These are phyloP conservation scores for Lichtheimia corymbifera DNA, from an alignment of 371 early-diverging fungal species.

Conservation along the genomic window DNA sequence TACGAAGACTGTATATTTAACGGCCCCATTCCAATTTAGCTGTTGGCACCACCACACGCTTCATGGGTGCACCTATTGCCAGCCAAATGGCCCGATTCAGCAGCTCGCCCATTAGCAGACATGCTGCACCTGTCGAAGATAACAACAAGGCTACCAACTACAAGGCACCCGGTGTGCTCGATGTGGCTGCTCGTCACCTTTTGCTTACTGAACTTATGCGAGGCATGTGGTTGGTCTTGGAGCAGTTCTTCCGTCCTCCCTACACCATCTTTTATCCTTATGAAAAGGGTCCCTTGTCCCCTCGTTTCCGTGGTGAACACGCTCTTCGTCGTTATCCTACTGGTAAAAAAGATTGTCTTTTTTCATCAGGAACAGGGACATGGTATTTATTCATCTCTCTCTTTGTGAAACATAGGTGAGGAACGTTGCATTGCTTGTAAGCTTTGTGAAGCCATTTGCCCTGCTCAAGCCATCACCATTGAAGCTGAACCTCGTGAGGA, in stretches of 20 bases:
- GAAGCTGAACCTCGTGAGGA: constrained; percentile 97
- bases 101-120: constrained; percentile 28
- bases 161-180: constrained; percentile 57
- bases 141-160: constrained; percentile 20
- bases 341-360: constrained; percentile 49
- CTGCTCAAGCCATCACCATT: constrained; percentile 98
- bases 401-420: constrained; percentile 66
- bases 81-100: constrained; percentile 41
- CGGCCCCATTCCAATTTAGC: not conserved
- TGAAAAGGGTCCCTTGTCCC: constrained; percentile 93
- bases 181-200: constrained; percentile 80
- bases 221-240: constrained; percentile 91
- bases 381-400: not conserved
- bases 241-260: constrained; percentile 94
- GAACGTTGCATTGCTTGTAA: constrained; percentile 99
- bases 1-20: too few relatives aligned
- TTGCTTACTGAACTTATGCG: constrained; percentile 91
- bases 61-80: constrained; percentile 13
- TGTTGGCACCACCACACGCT: constrained; percentile 12
- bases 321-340: constrained; percentile 95
- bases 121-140: constrained; percentile 40
- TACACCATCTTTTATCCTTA: constrained; percentile 96
- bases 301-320: constrained; percentile 98
- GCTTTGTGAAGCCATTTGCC: constrained; percentile 97
- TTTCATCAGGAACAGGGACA: not conserved